Evolutionary conservation across 2,329 filamentous ascomycete species (phyloP).

Genomic region (Coleophoma cylindrospora): DNA sequence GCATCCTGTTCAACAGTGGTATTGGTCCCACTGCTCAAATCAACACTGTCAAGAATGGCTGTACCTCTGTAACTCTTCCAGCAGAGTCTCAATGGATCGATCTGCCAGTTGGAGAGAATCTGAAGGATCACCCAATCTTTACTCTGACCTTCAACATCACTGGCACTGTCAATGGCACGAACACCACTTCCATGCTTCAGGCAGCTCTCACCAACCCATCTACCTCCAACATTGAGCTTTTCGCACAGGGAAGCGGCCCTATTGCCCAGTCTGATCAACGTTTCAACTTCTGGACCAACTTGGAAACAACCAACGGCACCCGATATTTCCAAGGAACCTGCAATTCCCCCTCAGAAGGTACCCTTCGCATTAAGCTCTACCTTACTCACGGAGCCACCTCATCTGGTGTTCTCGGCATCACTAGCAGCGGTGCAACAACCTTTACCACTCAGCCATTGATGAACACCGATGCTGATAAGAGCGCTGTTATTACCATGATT

Average conservation of each 20-base stretch:
- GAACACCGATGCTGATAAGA: slow-evolving; percentile 54
- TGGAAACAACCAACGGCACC: slow-evolving; percentile 35
- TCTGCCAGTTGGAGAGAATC: slow-evolving; percentile 53
- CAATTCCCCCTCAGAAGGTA: slow-evolving; percentile 34
- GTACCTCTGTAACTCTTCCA: slow-evolving; percentile 35
- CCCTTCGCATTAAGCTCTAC: slow-evolving; percentile 43
- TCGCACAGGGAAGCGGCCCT: slow-evolving; percentile 31
- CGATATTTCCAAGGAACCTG: slow-evolving; percentile 40
- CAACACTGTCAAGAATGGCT: slow-evolving; percentile 18
- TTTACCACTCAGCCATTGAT: slow-evolving; percentile 38
- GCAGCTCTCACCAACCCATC: slow-evolving; percentile 41
- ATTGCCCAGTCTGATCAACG: slow-evolving; percentile 35
- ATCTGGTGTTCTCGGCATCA: slow-evolving; percentile 37
- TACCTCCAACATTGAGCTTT: slow-evolving; percentile 31
- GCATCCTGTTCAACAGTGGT: slow-evolving; percentile 22
- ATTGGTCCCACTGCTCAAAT: slow-evolving; percentile 31
- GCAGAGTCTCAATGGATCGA: slow-evolving; percentile 46
- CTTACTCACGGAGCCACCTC: slow-evolving; percentile 45
- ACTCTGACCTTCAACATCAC: slow-evolving; percentile 16
- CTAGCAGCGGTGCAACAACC: slow-evolving; percentile 33
- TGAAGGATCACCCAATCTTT: slow-evolving; percentile 51
- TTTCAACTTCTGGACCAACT: slow-evolving; percentile 42
- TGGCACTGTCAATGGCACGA: not conserved
- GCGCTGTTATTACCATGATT: slow-evolving; percentile 46
- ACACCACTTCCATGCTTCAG: slow-evolving; percentile 15